A percentile compares a stretch with the other conserved stretches of the same genome.
Conservation (phyloP, 1,139 yeast genomes). For the Sugiyamaella xylanicola region DNA sequence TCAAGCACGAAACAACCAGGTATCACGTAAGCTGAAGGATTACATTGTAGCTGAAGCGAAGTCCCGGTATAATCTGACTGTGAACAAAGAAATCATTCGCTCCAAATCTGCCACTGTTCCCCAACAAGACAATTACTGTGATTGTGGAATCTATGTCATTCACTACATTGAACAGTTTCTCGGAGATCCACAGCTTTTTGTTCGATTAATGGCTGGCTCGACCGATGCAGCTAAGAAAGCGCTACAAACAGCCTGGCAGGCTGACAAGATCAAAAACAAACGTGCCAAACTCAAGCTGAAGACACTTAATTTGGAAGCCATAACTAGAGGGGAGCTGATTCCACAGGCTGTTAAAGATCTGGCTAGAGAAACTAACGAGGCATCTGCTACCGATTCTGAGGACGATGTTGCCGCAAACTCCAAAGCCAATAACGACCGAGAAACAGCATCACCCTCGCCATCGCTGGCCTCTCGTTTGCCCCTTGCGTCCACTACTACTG, state of each 20-base stretch:
- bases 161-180: slow-evolving; percentile 73
- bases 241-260: slow-evolving; percentile 21
- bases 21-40: slow-evolving; percentile 57
- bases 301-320: slow-evolving; percentile 7
- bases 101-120: slow-evolving; percentile 65
- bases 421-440: neutral
- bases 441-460: too few species aligned
- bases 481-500: too few species aligned
- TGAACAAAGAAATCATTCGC: slow-evolving; percentile 49
- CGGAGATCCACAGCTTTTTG: slow-evolving; percentile 52
- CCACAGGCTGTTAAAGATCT: neutral
- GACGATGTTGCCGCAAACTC: neutral
- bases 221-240: slow-evolving; percentile 21
- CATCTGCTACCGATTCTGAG: neutral
- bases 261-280: slow-evolving; percentile 19
- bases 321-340: slow-evolving; percentile 2
- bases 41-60: slow-evolving; percentile 72
- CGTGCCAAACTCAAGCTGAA: slow-evolving; percentile 15
- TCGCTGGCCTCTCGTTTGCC: too few species aligned
- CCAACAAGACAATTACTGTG: slow-evolving; percentile 83
- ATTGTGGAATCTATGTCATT: slow-evolving; percentile 93
- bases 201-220: slow-evolving; percentile 51
- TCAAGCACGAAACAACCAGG: slow-evolving; percentile 50
- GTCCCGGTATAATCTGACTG: slow-evolving; percentile 56
- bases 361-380: neutral